Base-by-base conservation (phyloP, 2,329 filamentous ascomycete species). In the Talaromyces amestolkiae region DNA sequence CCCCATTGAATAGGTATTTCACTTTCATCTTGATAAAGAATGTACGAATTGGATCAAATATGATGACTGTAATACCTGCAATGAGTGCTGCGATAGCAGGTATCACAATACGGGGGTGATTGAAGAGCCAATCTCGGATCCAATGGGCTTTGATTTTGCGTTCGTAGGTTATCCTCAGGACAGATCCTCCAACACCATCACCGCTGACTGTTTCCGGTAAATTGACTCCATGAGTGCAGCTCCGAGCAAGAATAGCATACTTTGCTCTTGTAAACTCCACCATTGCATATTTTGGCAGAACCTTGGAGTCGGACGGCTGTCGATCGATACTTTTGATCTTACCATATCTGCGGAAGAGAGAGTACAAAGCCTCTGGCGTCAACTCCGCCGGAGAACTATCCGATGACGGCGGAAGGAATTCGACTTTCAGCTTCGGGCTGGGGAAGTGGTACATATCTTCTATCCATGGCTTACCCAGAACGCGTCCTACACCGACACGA, bases 21-120 rank as follows among this genome's bases (percentile, higher is more conserved):
- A 99, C 89, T 74, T 97, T 93, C 3, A 90, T 85, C 73, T 92
- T 92, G 79, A 98, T 91, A 72, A 96, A 97, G 74, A 96, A 95
- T 0, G 93, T 93, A 53, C 95, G 88, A 65, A 99, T 93, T 0
- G 95, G 95, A 71, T 99, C 95, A 72, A 99, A 98, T 8, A 98
- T 84, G 1, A 91, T 87, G 22, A 97, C 92, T 0, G 93, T 96
- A 58, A 95, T 81, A 39, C 90, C 89, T 0, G 93, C 93, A 35
- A 97, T 75, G 2, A 98, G 79, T 1, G 93, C 94, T 17, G 92
- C 92, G 1, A 97, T 63, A 1, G 91, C 79, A 0, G 95, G 94
- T 56, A 99, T 89, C 31, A 96, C 91, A 54, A 98, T 91, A 58
- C 93, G 86, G 0, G 94, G 93, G 72, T 99, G 95, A 65, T 81